Evolutionary conservation across 305 asterid species (phyloP), one percentile per base, ranked within the genome.

Genomic region (Ruellia speciosa): DNA sequence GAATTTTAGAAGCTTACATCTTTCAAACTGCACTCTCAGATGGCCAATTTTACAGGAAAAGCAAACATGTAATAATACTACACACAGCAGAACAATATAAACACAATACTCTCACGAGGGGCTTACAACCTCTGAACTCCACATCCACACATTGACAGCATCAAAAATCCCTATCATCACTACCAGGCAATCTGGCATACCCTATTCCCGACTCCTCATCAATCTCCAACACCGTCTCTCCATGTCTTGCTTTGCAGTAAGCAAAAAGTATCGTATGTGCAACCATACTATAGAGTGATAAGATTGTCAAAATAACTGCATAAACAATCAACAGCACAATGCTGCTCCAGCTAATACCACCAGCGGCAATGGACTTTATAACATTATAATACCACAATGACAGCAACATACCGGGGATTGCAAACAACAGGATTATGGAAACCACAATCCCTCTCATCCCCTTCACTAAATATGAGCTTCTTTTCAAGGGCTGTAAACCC

Each of bases 401-500:
- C 35, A 78, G 33, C 35, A 76, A 34, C 18, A 70, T 79, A 31
- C 69, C 35, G 41, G 68, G 40, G 34, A 60, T 10, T 17, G 63
- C 78, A 52, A 75, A 75, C 40, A 77, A 66, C 5, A 77, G 0
- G 3, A 76, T 9, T 58, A 76, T 40, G 14, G 67, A 56, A 33
- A 81, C 35, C 34, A 70, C 81, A 0, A 85, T 77, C 59, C 83
- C 60, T 54, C 69, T 79, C 90, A 77, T 68, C 69, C 94, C 96
- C 35, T 70, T 78, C 49, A 83, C 75, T 66, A 90, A 47, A 70
- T 75, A 63, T 8, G 77, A 72, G 28, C 97, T 85, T 76, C 96
- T 70, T 24, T 63, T 55, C 68, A 90, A 65, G 5, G 96, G 81
- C 18, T 64, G 74, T 6, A 68, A 70, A 0, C 97, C 96, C 96